phyloP scores from a whole-genome alignment of 495 filamentous ascomycete genomes.

The Usnea hakonensis region DNA sequence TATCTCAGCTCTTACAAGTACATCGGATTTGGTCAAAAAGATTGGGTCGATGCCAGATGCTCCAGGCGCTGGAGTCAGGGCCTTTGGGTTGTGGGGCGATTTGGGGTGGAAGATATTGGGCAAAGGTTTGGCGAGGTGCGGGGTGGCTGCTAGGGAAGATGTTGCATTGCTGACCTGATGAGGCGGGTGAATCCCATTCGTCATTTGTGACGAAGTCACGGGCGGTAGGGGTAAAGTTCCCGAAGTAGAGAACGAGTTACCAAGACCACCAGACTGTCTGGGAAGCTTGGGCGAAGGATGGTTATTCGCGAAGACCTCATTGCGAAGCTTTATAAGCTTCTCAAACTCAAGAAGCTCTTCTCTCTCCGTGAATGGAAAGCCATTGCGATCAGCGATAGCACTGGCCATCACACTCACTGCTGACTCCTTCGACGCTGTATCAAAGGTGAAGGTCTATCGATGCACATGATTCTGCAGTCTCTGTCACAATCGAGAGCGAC shows the following conservation, averaged over 20 bases:
- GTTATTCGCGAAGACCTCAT: conserved; percentile 48
- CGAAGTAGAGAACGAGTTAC: conserved; percentile 2
- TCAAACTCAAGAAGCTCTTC: conserved; percentile 49
- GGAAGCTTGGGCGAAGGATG: conserved; percentile 32
- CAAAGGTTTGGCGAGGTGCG: neutral
- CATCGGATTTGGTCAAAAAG: conserved; percentile 75
- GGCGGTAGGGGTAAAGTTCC: neutral
- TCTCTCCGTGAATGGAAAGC: conserved; percentile 10
- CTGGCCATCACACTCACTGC: conserved; percentile 1
- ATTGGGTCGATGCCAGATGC: conserved; percentile 62
- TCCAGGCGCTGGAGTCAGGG: neutral
- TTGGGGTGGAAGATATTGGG: conserved; percentile 14
- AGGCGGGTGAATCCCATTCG: conserved; percentile 5
- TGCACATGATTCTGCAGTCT: neutral
- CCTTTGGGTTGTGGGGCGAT: conserved; percentile 25
- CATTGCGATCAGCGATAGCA: conserved; percentile 15
- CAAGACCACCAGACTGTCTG: conserved; percentile 37
- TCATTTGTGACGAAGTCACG: neutral
- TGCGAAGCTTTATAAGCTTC: conserved; percentile 66
- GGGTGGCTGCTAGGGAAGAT: conserved; percentile 15
- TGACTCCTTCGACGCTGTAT: neutral
- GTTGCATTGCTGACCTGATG: neutral
- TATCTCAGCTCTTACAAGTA: conserved; percentile 72
- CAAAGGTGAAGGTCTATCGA: neutral
- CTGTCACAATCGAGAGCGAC: neutral